phyloP scores from a whole-genome alignment of 2,329 filamentous ascomycete species.

The Neonectria faginata region DNA sequence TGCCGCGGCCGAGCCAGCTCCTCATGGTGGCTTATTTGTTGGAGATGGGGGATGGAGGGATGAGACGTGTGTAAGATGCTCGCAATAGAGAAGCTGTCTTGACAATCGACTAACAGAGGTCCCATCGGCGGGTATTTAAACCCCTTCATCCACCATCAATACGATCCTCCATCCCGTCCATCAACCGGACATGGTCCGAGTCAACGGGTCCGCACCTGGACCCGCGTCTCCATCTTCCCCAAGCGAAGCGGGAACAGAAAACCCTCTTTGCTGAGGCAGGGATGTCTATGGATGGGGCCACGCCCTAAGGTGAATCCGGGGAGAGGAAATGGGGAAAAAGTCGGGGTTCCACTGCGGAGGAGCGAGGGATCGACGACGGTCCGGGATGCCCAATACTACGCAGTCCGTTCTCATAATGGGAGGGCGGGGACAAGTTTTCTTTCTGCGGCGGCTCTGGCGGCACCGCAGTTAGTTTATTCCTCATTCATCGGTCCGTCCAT shows the following conservation, averaged over 20 bases:
- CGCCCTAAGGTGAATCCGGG: conserved; percentile 10
- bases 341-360: conserved; percentile 4
- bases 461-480: not conserved
- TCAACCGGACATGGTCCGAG: not conserved
- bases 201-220: conserved; percentile 5
- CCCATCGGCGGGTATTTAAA: conserved; percentile 4
- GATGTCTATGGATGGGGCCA: conserved; percentile 8
- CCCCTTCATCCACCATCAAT: not conserved
- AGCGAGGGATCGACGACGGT: conserved; percentile 1
- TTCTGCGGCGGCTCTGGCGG: not conserved
- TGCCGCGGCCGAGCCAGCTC: conserved; percentile 42
- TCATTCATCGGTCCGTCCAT: not conserved
- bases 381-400: not conserved
- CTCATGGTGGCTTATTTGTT: conserved; percentile 24
- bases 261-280: not conserved
- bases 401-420: no score
- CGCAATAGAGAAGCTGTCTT: not conserved
- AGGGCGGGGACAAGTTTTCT: not conserved
- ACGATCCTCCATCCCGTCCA: not conserved
- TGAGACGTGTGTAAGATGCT: not conserved
- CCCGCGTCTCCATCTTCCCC: not conserved
- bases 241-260: not conserved
- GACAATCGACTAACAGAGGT: not conserved
- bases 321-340: conserved; percentile 5
- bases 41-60: not conserved